Conservation (phyloP, 192 early-diverging fungal genomes). For the Coemansia sp. region DNA sequence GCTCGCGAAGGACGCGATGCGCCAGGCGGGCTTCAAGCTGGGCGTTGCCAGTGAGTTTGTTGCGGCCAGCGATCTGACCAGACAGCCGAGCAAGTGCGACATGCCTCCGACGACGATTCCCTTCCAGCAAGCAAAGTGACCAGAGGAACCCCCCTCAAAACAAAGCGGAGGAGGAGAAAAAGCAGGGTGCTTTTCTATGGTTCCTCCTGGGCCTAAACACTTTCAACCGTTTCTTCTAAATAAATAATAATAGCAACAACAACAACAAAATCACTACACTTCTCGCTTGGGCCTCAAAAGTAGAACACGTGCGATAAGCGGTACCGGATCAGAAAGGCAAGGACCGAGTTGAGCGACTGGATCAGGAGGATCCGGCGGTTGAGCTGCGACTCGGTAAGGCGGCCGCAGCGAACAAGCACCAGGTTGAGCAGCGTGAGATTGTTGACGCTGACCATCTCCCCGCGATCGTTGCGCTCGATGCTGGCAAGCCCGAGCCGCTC, state of each 20-base stretch:
- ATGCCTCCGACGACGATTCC: conserved; percentile 47
- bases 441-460: conserved; percentile 64
- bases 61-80: conserved; percentile 30
- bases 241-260: neutral
- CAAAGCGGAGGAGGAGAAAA: too few species aligned
- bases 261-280: too few species aligned
- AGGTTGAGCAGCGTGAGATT: conserved; percentile 95
- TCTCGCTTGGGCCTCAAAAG: conserved; percentile 24
- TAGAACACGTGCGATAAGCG: conserved; percentile 82
- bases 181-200: too few species aligned
- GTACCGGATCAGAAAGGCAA: conserved; percentile 86
- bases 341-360: conserved; percentile 64
- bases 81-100: conserved; percentile 46
- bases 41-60: conserved; percentile 53
- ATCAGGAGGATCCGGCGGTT: conserved; percentile 62
- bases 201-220: neutral
- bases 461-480: conserved; percentile 37
- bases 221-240: neutral
- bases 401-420: conserved; percentile 76
- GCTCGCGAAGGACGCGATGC: conserved; percentile 49
- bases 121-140: conserved; percentile 50
- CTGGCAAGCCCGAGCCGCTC: conserved; percentile 31
- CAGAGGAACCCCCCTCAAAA: neutral
- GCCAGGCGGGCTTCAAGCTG: conserved; percentile 50
- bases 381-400: conserved; percentile 68